Conservation (phyloP, 352 stramenopile genomes). For the Globisporangium acanthophoron region DNA sequence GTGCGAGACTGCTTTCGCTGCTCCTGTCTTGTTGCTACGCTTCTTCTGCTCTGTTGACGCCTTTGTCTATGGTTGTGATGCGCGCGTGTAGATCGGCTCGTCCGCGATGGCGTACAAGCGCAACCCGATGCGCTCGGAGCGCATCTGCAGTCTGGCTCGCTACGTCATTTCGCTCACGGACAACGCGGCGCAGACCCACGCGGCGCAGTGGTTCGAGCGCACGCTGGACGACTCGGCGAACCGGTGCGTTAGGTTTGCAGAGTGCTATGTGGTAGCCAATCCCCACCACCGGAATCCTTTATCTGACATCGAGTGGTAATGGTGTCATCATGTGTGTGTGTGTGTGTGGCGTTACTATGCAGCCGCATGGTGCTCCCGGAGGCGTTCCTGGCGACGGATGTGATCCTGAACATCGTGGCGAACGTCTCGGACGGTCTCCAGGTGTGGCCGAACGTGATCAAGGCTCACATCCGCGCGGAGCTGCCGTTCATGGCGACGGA, state of each 20-base stretch:
- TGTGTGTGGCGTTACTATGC: not conserved
- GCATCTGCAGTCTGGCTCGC: conserved; percentile 95
- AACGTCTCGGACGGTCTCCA: conserved; percentile 98
- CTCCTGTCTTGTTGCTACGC: too few species aligned
- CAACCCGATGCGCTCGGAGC: conserved; percentile 98
- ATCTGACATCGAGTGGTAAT: not conserved
- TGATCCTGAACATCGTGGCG: conserved; percentile 96
- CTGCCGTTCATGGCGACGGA: conserved; percentile 99
- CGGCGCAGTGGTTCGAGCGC: conserved; percentile 98
- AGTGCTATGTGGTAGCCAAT: not conserved
- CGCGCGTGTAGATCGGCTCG: conserved; percentile 85
- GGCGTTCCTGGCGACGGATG: conserved; percentile 96
- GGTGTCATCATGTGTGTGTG: not conserved
- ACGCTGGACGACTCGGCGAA: conserved; percentile 99
- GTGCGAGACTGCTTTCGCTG: conserved; percentile 5
- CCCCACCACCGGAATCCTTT: not conserved
- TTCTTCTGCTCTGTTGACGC: too few species aligned
- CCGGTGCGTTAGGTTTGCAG: conserved; percentile 39
- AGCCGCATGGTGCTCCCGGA: conserved; percentile 96
- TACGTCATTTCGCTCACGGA: conserved; percentile 98
- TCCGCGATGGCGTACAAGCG: conserved; percentile 99
- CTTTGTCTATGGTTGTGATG: too few species aligned
- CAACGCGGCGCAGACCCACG: conserved; percentile 95
- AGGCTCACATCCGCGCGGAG: conserved; percentile 96
- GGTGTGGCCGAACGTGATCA: conserved; percentile 94